phyloP scores from a whole-genome alignment of 495 filamentous ascomycete species.

The Ramalina peruviana region DNA sequence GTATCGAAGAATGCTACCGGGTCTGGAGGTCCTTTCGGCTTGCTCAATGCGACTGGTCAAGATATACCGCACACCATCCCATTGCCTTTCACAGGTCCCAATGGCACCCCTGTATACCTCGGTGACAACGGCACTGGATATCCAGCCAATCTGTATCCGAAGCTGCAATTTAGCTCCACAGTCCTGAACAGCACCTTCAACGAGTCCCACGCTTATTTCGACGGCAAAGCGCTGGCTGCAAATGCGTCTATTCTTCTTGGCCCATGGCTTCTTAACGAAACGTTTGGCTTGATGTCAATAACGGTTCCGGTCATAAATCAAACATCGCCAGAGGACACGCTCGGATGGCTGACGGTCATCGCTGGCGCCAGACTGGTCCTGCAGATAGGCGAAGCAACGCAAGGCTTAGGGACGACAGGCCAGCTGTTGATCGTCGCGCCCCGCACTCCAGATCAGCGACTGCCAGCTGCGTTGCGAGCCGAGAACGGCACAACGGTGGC shows the following conservation, averaged over 20 bases:
- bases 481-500: slow-evolving; percentile 1
- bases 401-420: slow-evolving; percentile 56
- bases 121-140: slow-evolving; percentile 48
- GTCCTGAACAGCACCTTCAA: slow-evolving; percentile 24
- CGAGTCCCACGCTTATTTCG: slow-evolving; percentile 23
- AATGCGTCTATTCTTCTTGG: slow-evolving; percentile 48
- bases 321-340: slow-evolving; percentile 37
- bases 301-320: slow-evolving; percentile 62
- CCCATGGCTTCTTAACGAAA: slow-evolving; percentile 50
- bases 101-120: slow-evolving; percentile 44
- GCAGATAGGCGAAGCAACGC: slow-evolving; percentile 39
- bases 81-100: slow-evolving; percentile 40
- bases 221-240: slow-evolving; percentile 38
- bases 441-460: slow-evolving; percentile 46
- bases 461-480: slow-evolving; percentile 26
- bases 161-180: slow-evolving; percentile 44
- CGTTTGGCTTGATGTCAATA: slow-evolving; percentile 64
- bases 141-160: slow-evolving; percentile 56
- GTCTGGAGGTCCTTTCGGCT: slow-evolving; percentile 22
- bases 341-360: slow-evolving; percentile 54
- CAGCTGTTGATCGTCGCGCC: slow-evolving; percentile 55
- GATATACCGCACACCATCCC: slow-evolving; percentile 27
- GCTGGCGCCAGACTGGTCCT: slow-evolving; percentile 47
- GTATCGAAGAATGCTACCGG: slow-evolving; percentile 51
- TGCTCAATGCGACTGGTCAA: slow-evolving; percentile 48